Evolutionary conservation across 768 basidiomycete genomes (phyloP).

Genomic region (Termitomyces sp.): DNA sequence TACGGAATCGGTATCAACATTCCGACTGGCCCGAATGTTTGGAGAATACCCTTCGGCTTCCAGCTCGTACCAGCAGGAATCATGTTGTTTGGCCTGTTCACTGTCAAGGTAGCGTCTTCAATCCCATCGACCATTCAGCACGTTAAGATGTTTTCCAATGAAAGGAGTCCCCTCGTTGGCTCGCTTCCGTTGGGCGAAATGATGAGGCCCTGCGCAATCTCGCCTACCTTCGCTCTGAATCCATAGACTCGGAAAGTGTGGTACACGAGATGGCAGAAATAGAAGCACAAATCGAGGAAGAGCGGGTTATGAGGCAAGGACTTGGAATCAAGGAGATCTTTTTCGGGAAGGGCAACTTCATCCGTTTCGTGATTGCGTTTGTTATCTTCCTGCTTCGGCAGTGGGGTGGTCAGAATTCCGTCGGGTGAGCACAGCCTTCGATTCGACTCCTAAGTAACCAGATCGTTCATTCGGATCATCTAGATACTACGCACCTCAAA

Average conservation of each 20-base stretch:
- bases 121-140: neutral
- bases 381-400: constrained; percentile 78
- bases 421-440: constrained; percentile 35
- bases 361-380: constrained; percentile 84
- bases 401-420: constrained; percentile 82
- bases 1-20: constrained; percentile 59
- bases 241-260: constrained; percentile 37
- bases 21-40: constrained; percentile 42
- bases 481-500: constrained; percentile 72
- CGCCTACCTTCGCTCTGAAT: constrained; percentile 56
- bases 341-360: constrained; percentile 75
- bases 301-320: constrained; percentile 59
- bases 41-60: constrained; percentile 72
- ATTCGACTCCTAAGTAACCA: neutral
- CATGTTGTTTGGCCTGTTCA: constrained; percentile 62
- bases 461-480: neutral
- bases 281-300: constrained; percentile 73
- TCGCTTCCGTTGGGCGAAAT: constrained; percentile 57
- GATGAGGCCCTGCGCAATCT: constrained; percentile 56
- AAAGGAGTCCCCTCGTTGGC: constrained; percentile 75
- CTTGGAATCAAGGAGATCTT: constrained; percentile 70
- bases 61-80: constrained; percentile 66
- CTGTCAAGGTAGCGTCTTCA: constrained; percentile 44
- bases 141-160: neutral
- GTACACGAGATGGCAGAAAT: constrained; percentile 75